These are phyloP conservation scores for Microdochium nivale DNA, from an alignment of 2,329 filamentous ascomycete species.

Conservation along the genomic window DNA sequence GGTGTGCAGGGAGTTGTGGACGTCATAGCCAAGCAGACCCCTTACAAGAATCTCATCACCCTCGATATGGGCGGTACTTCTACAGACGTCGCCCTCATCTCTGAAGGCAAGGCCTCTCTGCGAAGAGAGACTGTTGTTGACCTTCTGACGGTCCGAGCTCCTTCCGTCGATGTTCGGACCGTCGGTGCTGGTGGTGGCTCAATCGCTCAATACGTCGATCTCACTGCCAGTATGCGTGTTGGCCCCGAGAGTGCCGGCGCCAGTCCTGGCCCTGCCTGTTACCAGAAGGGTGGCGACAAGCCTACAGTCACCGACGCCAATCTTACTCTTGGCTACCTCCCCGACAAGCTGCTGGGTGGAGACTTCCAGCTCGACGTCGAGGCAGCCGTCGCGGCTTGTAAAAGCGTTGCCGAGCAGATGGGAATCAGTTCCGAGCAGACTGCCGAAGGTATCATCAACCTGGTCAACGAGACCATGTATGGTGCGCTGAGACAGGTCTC, in stretches of 20 bases:
- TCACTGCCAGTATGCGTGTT: constrained; percentile 38
- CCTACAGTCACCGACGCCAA: constrained; percentile 42
- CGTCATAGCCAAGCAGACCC: constrained; percentile 32
- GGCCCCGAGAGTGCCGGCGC: constrained; percentile 41
- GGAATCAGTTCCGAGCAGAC: constrained; percentile 29
- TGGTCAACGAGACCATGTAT: constrained; percentile 43
- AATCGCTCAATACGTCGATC: constrained; percentile 35
- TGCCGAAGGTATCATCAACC: constrained; percentile 37
- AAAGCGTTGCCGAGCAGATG: constrained; percentile 34
- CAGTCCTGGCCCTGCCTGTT: constrained; percentile 37
- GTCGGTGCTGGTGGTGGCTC: constrained; percentile 41
- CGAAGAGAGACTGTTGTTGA: constrained; percentile 36
- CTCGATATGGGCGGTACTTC: constrained; percentile 43
- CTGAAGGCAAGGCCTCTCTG: constrained; percentile 30
- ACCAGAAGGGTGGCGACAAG: constrained; percentile 33
- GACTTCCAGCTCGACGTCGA: constrained; percentile 3
- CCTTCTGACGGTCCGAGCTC: constrained; percentile 31
- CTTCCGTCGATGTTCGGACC: constrained; percentile 37
- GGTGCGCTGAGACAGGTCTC: constrained; percentile 40
- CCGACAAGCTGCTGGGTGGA: constrained; percentile 7
- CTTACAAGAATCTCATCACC: constrained; percentile 38
- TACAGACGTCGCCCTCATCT: constrained; percentile 36
- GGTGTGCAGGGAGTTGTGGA: constrained; percentile 39
- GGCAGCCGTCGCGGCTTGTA: constrained; percentile 30
- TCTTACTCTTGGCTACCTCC: constrained; percentile 36